phyloP scores from a whole-genome alignment of 1,284 basidiomycete species.

The Wallemia hederae region DNA sequence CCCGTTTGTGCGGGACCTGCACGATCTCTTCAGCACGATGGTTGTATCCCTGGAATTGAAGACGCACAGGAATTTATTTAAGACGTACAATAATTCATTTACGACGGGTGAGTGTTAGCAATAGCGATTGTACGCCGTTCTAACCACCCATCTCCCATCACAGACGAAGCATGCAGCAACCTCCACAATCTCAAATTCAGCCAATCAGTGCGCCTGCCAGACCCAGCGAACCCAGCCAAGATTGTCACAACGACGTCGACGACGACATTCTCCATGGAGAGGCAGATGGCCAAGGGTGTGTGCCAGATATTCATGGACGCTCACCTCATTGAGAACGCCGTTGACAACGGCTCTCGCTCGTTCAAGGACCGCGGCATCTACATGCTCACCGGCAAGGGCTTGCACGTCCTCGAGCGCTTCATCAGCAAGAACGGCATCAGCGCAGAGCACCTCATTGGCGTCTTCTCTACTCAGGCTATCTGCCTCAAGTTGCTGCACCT shows the following conservation, averaged over 20 bases:
- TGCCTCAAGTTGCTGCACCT: constrained; percentile 94
- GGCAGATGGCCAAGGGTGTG: constrained; percentile 98
- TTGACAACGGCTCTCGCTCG: constrained; percentile 51
- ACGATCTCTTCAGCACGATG: constrained; percentile 90
- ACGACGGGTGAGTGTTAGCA: constrained; percentile 52
- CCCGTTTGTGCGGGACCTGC: constrained; percentile 73
- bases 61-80: constrained; percentile 83
- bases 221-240: constrained; percentile 83
- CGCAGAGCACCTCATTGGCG: constrained; percentile 53
- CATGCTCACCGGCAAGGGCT: constrained; percentile 80
- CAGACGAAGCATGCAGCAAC: constrained; percentile 82
- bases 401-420: constrained; percentile 94
- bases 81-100: constrained; percentile 77
- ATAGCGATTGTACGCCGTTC: neutral
- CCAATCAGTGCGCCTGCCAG: constrained; percentile 88
- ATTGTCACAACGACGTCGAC: constrained; percentile 97
- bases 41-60: constrained; percentile 71
- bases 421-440: constrained; percentile 98
- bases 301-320: constrained; percentile 99
- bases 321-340: constrained; percentile 81
- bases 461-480: constrained; percentile 79
- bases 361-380: constrained; percentile 98
- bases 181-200: constrained; percentile 90
- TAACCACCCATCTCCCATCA: constrained; percentile 1
- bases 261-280: constrained; percentile 96